Conservation (phyloP, 2,329 filamentous ascomycete species). For the Biscogniauxia marginata region DNA sequence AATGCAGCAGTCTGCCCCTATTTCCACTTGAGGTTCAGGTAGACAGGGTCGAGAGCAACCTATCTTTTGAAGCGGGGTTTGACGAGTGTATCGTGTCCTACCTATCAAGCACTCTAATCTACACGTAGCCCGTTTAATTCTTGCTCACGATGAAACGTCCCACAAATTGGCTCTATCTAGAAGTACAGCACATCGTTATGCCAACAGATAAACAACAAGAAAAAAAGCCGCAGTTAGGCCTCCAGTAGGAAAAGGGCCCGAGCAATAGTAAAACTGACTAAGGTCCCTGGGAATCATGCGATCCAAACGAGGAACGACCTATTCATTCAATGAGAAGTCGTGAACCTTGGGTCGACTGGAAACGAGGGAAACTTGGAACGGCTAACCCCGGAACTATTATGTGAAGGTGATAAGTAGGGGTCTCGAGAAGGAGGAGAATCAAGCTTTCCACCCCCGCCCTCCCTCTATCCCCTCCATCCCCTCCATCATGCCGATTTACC, state of each 20-base stretch:
- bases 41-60: neutral
- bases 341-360: too few relatives aligned
- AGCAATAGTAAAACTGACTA: neutral
- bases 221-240: neutral
- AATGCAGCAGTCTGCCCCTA: neutral
- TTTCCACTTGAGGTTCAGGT: neutral
- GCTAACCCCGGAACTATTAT: neutral
- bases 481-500: constrained; percentile 11
- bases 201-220: neutral
- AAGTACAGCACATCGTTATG: neutral
- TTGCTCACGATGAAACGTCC: neutral
- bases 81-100: neutral
- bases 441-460: too few relatives aligned
- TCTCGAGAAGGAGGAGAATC: constrained; percentile 3
- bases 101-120: neutral
- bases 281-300: neutral
- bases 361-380: neutral
- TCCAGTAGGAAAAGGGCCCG: neutral
- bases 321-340: neutral
- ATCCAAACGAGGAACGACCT: neutral
- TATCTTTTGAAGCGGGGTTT: neutral
- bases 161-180: neutral
- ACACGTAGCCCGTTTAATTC: neutral
- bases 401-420: neutral
- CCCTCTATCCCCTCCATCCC: too few relatives aligned